Evolutionary conservation across 331 rosid genomes (phyloP).

Genomic region (Dryas integrifolia): DNA sequence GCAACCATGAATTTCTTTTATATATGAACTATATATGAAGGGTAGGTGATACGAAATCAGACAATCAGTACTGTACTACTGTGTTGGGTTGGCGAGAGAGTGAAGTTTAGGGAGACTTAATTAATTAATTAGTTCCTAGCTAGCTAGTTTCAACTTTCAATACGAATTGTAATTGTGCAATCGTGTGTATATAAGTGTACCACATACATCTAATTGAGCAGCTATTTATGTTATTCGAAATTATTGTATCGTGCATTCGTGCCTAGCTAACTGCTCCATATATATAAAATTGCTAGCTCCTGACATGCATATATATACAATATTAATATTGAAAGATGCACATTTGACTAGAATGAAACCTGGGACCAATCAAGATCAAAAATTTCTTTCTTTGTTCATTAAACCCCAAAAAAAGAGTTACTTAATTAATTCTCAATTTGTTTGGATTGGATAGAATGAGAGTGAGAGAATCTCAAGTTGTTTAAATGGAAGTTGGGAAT

Average conservation of each 20-base stretch:
- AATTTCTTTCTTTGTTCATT: not conserved
- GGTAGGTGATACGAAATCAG: too few species aligned
- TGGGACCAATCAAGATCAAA: not conserved
- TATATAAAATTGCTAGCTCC: not conserved
- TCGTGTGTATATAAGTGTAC: too few species aligned
- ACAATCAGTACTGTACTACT: too few species aligned
- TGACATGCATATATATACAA: not conserved
- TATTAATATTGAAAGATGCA: not conserved
- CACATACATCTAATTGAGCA: too few species aligned
- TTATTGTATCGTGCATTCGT: too few species aligned
- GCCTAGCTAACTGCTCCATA: not conserved
- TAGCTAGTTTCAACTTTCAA: too few species aligned
- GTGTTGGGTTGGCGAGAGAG: too few species aligned
- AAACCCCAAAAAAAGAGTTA: not conserved
- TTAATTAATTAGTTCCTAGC: too few species aligned
- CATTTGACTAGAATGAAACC: not conserved
- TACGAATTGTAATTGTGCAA: too few species aligned
- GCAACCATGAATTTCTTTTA: not conserved
- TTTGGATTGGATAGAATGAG: not conserved
- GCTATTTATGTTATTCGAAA: too few species aligned
- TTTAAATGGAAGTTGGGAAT: slow-evolving; percentile 7
- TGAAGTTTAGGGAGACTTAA: too few species aligned
- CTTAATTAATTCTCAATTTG: not conserved
- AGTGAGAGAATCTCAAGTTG: not conserved
- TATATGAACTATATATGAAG: too few species aligned